Evolutionary conservation across 352 stramenopile genomes (phyloP), one percentile per base, ranked within the genome.

Genomic region (Phytophthora cajani): DNA sequence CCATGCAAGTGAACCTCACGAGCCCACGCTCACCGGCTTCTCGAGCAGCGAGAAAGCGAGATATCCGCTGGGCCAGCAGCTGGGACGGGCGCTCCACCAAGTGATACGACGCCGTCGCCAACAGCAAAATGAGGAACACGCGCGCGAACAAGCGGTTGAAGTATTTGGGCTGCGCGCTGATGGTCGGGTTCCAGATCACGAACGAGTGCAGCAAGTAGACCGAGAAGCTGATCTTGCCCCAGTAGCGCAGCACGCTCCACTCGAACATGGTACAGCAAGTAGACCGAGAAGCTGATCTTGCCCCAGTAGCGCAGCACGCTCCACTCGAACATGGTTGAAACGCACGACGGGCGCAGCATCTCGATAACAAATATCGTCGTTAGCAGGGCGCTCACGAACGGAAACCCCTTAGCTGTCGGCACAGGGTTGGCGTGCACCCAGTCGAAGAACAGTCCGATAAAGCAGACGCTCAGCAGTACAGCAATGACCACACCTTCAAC

Each of bases 281-380:
- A 86, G 49, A 84, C 75, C 0, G 79, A 87, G 62, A 78, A 87
- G 58, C 79, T 84, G 62, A 87, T 73, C 55, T 86, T 84, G 32
- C 79, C 79, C 40, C 68, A 78, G 67, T 75, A 87, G 12, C 62
- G 62, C 7, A 84, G 38, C 19, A 84, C 40, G 36, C 64, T 77
- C 76, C 73, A 87, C 71, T 87, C 79, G 44, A 87, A 73, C 69
- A 77, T 69, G 4, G 58, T 52, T 0, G 76, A 81, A 0, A 87
- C 17, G 21, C 66, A 72, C 1, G 74, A 82, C 4, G 76, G 76
- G 50, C 51, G 49, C 1, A 84, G 44, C 69, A 87, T 75, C 70
- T 87, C 79, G 50, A 75, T 67, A 9, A 84, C 64, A 38, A 87
- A 79, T 33, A 87, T 32, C 5, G 67, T 36, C 23, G 77, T 78